These are phyloP conservation scores for Malassezia sympodialis DNA, from an alignment of 1,284 basidiomycete species.

Conservation along the genomic window DNA sequence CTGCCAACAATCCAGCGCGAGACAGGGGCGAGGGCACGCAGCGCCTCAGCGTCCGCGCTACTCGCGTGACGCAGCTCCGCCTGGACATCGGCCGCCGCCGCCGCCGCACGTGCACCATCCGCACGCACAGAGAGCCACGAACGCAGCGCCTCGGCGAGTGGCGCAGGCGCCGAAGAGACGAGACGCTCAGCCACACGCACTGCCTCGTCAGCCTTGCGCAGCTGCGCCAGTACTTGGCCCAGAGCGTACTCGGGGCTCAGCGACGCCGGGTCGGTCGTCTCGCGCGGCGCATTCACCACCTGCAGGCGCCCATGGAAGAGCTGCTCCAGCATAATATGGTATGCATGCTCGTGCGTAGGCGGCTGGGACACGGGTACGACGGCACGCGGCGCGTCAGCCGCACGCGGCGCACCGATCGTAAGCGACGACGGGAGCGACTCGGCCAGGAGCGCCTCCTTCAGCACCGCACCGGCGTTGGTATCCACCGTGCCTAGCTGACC, in stretches of 20 bases:
- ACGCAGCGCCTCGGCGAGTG: constrained; percentile 32
- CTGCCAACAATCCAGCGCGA: constrained; percentile 87
- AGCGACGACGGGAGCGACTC: constrained; percentile 38
- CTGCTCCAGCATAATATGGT: constrained; percentile 75
- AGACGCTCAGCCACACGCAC: constrained; percentile 31
- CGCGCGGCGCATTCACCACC: constrained; percentile 58
- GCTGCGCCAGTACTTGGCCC: constrained; percentile 72
- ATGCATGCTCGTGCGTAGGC: constrained; percentile 80
- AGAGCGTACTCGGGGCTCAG: constrained; percentile 88
- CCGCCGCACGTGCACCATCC: constrained; percentile 25
- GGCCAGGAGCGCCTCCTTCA: constrained; percentile 23
- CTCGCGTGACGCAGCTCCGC: constrained; percentile 56
- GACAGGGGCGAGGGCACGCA: constrained; percentile 33
- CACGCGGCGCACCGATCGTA: constrained; percentile 45
- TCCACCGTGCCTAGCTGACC: constrained; percentile 32
- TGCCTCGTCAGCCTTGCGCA: constrained; percentile 49
- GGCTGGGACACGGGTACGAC: constrained; percentile 38
- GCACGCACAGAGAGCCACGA: constrained; percentile 28
- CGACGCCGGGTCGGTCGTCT: constrained; percentile 50
- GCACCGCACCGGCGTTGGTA: constrained; percentile 22
- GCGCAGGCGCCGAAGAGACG: constrained; percentile 23
- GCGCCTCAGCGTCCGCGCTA: constrained; percentile 22
- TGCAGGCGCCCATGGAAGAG: constrained; percentile 74
- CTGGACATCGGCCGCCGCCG: constrained; percentile 17
- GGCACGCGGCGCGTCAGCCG: constrained; percentile 49